Evolutionary conservation across 148 eudicot genomes (phyloP).

Genomic region (Agrostemma githago): DNA sequence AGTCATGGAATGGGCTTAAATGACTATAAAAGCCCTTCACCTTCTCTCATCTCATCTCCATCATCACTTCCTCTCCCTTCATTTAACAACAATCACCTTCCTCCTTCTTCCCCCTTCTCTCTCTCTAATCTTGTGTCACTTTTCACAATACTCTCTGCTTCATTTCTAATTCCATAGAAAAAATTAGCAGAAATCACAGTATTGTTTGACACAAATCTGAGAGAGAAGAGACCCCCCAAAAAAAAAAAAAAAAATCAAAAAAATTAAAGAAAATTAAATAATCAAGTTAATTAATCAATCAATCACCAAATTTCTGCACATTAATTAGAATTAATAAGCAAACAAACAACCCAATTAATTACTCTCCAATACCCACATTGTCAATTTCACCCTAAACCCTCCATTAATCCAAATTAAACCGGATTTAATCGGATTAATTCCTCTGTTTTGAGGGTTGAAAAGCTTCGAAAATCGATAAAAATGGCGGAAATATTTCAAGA

Average conservation of each 20-base stretch:
- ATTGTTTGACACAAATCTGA: constrained; percentile 27
- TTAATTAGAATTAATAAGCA: not conserved
- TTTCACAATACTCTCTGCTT: constrained; percentile 24
- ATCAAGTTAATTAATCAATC: not conserved
- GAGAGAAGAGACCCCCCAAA: not conserved
- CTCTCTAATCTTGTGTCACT: constrained; percentile 26
- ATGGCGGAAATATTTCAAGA: constrained; percentile 57
- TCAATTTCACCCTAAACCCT: not conserved
- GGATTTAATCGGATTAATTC: not conserved
- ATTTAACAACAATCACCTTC: not conserved
- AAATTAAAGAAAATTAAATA: not conserved
- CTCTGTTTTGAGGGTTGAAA: not conserved
- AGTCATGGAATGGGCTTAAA: constrained; percentile 13
- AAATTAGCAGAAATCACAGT: constrained; percentile 12
- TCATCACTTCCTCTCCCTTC: constrained; percentile 26
- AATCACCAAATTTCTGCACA: no score
- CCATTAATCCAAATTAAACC: not conserved
- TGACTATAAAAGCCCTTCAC: constrained; percentile 39
- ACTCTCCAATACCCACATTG: constrained; percentile 15
- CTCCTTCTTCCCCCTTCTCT: constrained; percentile 4
- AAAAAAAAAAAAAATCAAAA: not conserved
- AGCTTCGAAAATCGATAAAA: not conserved
- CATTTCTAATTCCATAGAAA: constrained; percentile 21
- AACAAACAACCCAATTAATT: constrained; percentile 8
- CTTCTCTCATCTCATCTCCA: constrained; percentile 34